Evolutionary conservation across 805 yeast genomes (phyloP).

Genomic region (Metschnikowia bowlesiae): DNA sequence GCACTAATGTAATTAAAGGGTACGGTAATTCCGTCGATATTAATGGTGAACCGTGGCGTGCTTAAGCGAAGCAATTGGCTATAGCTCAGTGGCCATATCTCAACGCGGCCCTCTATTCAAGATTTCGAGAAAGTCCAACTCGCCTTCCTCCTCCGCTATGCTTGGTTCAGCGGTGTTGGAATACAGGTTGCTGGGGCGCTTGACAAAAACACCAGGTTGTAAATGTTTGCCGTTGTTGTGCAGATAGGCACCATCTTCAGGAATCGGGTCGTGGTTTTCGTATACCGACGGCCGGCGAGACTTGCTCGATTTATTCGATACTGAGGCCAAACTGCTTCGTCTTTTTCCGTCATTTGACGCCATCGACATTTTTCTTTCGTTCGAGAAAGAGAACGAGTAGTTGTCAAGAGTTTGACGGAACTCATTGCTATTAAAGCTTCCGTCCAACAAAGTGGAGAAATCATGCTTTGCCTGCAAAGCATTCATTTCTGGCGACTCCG

Average conservation of each 20-base stretch:
- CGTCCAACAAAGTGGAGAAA: slow-evolving; percentile 34
- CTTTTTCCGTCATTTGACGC: slow-evolving; percentile 8
- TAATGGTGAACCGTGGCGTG: background rate
- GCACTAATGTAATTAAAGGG: background rate
- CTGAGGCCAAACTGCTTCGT: slow-evolving; percentile 13
- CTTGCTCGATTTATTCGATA: slow-evolving; percentile 12
- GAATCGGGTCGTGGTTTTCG: slow-evolving; percentile 14
- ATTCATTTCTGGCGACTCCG: slow-evolving; percentile 6
- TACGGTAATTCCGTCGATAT: background rate
- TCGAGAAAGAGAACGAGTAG: slow-evolving; percentile 22
- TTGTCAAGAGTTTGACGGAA: slow-evolving; percentile 27
- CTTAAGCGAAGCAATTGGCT: background rate
- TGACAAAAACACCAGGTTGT: slow-evolving; percentile 6
- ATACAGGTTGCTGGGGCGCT: background rate
- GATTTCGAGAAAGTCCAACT: slow-evolving; percentile 46
- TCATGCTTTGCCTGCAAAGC: slow-evolving; percentile 26
- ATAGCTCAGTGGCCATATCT: background rate
- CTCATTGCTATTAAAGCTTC: slow-evolving; percentile 25
- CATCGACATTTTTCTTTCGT: slow-evolving; percentile 6
- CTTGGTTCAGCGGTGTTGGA: background rate
- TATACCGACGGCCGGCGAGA: slow-evolving; percentile 13
- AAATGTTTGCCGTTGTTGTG: slow-evolving; percentile 4
- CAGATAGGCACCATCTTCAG: slow-evolving; percentile 11
- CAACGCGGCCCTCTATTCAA: slow-evolving; percentile 33
- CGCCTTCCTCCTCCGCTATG: slow-evolving; percentile 20